Conservation (phyloP, 192 early-diverging fungal species). For the Coemansia reversa region DNA sequence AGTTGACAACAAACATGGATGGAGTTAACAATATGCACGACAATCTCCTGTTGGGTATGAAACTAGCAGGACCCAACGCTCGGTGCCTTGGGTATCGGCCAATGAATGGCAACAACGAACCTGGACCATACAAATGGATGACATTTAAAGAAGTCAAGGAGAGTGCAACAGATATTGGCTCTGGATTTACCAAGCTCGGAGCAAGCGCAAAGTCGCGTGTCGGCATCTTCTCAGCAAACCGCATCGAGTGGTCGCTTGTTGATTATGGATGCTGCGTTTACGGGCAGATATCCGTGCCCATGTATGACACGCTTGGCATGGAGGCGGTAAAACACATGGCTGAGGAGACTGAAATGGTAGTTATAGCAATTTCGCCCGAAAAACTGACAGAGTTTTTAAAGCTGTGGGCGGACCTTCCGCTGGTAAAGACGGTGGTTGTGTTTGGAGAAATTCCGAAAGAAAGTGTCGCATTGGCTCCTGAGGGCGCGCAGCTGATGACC, state of each 20-base stretch:
- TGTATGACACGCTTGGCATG: conserved; percentile 81
- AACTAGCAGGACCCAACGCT: conserved; percentile 29
- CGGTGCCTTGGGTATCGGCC: conserved; percentile 45
- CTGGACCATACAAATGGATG: conserved; percentile 75
- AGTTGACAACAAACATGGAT: conserved; percentile 26
- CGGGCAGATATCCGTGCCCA: conserved; percentile 72
- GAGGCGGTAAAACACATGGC: conserved; percentile 83
- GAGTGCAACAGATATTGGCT: conserved; percentile 62
- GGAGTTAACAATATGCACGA: conserved; percentile 52
- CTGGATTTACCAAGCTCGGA: conserved; percentile 80
- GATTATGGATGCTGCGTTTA: conserved; percentile 62
- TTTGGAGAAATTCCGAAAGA: conserved; percentile 49
- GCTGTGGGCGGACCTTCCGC: conserved; percentile 49
- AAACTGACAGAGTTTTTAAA: conserved; percentile 47
- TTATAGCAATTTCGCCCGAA: conserved; percentile 67
- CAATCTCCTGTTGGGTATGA: conserved; percentile 48
- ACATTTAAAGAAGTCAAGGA: conserved; percentile 70
- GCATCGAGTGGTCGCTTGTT: conserved; percentile 48
- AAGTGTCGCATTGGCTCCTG: conserved; percentile 14
- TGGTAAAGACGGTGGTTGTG: conserved; percentile 59
- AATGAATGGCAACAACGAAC: conserved; percentile 45
- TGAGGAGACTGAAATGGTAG: conserved; percentile 79
- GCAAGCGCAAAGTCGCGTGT: conserved; percentile 57
- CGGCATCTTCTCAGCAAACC: conserved; percentile 67
- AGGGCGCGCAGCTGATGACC: conserved; percentile 56